Evolutionary conservation across 1,139 yeast genomes (phyloP), one percentile per base, ranked within the genome.

Genomic region (Saccharomyces uvarum): DNA sequence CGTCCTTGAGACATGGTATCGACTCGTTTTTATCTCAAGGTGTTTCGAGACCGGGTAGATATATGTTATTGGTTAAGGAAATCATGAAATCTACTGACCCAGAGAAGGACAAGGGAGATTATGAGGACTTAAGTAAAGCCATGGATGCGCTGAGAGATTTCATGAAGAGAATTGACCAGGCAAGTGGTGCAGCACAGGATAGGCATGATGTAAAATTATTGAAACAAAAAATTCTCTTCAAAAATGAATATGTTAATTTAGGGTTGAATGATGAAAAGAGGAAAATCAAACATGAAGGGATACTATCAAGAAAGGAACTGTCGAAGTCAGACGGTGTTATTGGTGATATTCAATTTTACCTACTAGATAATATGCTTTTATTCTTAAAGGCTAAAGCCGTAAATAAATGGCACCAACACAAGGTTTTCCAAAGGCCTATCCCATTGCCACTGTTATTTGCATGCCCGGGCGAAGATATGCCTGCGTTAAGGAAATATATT

Each of bases 11-110:
- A 70, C 86, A 93, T 62, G 98, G 95, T 70, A 82, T 93, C 57
- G 88, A 93, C 47, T 95, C 98, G 0, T 95, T 90, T 66, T 77
- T 93, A 63, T 89, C 97, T 9, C 95, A 93, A 66, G 98, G 98
- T 53, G 93, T 96, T 2, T 93, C 97, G 29, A 81, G 99, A 70
- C 90, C 97, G 28, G 98, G 98, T 9, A 78, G 98, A 62, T 93
- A 95, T 70, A 97, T 96, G 60, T 75, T 93, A 56, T 77, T 93
- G 56, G 77, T 93, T 31, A 86, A 83, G 54, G 95, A 95, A 46
- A 88, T 95, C 33, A 75, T 88, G 60, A 93, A 93, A 68, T 89
- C 98, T 0, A 81, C 86, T 13, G 87, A 71, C 50, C 64, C 69
- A 2, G 71, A 70, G 32, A 64, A 63, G 41, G 81, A 33, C 31